phyloP scores from a whole-genome alignment of 495 filamentous ascomycete species.

The Annulohypoxylon bovei region DNA sequence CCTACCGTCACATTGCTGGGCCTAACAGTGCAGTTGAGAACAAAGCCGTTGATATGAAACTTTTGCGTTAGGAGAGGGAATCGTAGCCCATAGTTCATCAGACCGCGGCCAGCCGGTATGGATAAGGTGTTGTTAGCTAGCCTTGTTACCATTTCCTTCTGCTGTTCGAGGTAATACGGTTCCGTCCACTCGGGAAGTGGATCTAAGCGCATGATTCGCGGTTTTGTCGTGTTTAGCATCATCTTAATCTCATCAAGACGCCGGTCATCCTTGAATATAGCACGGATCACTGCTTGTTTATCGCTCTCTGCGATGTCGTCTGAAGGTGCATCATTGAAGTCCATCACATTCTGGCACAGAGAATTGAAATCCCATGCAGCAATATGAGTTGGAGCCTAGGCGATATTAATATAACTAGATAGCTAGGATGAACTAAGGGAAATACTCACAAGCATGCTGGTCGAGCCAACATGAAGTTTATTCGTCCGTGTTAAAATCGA shows the following conservation, averaged over 20 bases:
- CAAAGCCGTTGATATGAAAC: constrained; percentile 86
- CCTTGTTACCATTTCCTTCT: constrained; percentile 86
- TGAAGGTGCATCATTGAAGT: constrained; percentile 49
- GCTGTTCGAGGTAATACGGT: constrained; percentile 86
- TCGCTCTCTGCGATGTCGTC: constrained; percentile 72
- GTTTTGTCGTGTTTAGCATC: constrained; percentile 79
- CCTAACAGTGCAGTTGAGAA: constrained; percentile 86
- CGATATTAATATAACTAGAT: constrained; percentile 2
- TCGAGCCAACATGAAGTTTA: constrained; percentile 50
- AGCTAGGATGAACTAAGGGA: background rate
- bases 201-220: constrained; percentile 77
- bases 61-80: constrained; percentile 90
- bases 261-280: constrained; percentile 91
- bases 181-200: constrained; percentile 84
- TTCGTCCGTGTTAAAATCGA: constrained; percentile 65
- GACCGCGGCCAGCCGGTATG: constrained; percentile 81
- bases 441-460: constrained; percentile 46
- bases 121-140: constrained; percentile 88
- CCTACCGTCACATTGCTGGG: constrained; percentile 89
- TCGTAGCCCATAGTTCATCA: constrained; percentile 84
- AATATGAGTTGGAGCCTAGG: constrained; percentile 67
- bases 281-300: constrained; percentile 77
- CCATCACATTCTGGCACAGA: constrained; percentile 60
- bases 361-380: constrained; percentile 77
- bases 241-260: constrained; percentile 82